Percentiles rank a stretch among this genome's conserved stretches.
Conservation (phyloP, 1,139 yeast genomes). For the Candida sojae region DNA sequence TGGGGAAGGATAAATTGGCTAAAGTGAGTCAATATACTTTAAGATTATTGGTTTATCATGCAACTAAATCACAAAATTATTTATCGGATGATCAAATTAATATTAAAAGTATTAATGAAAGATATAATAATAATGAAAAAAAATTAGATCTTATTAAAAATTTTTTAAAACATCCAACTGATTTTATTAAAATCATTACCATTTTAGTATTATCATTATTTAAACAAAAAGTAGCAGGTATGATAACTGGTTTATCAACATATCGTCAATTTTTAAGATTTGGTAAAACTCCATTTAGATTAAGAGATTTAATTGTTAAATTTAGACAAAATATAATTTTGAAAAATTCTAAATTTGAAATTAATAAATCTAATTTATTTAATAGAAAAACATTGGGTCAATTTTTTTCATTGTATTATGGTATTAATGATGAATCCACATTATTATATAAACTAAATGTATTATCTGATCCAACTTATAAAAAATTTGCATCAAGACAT, state of each 20-base stretch:
- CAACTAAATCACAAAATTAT: slow-evolving; percentile 39
- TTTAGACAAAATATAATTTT: slow-evolving; percentile 15
- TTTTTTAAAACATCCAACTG: slow-evolving; percentile 44
- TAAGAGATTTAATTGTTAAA: slow-evolving; percentile 30
- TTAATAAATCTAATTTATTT: slow-evolving; percentile 32
- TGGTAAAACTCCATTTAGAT: slow-evolving; percentile 69
- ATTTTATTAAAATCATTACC: slow-evolving; percentile 38
- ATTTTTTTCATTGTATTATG: slow-evolving; percentile 57
- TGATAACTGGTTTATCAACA: slow-evolving; percentile 53
- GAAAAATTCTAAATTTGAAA: slow-evolving; percentile 15
- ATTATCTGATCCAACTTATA: slow-evolving; percentile 39
- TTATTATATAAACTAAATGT: slow-evolving; percentile 56
- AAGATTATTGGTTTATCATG: slow-evolving; percentile 53
- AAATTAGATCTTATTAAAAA: slow-evolving; percentile 36
- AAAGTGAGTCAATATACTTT: slow-evolving; percentile 62
- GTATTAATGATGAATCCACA: slow-evolving; percentile 60
- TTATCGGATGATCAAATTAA: slow-evolving; percentile 37
- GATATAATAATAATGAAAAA: slow-evolving; percentile 37
- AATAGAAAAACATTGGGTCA: slow-evolving; percentile 49
- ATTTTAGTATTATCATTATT: slow-evolving; percentile 32
- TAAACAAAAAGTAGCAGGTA: slow-evolving; percentile 35
- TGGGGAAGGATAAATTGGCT: slow-evolving; percentile 73
- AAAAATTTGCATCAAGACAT: slow-evolving; percentile 45
- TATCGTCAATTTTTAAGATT: slow-evolving; percentile 72
- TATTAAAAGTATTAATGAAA: slow-evolving; percentile 27